Percentiles rank a stretch among this genome's conserved stretches.
Evolutionary conservation across 2,329 filamentous ascomycete species (phyloP).

Genomic region (Hypoxylon sp.): DNA sequence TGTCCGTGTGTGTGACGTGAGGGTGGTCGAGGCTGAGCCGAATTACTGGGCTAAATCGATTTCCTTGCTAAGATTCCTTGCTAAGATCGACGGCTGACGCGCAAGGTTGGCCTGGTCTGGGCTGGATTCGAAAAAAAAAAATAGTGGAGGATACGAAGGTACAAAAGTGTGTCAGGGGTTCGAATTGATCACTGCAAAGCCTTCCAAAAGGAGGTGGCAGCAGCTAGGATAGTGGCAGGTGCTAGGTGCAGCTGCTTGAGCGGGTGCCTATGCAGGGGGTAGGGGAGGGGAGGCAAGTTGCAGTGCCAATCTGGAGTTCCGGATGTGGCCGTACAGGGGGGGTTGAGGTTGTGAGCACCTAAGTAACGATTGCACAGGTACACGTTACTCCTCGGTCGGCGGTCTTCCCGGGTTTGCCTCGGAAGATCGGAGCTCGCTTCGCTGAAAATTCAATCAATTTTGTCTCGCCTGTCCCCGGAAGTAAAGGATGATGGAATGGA

Average conservation of each 20-base stretch:
- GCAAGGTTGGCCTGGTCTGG: conserved; percentile 49
- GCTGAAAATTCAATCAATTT: conserved; percentile 19
- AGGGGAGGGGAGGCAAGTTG: conserved; percentile 18
- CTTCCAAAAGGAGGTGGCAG: conserved; percentile 33
- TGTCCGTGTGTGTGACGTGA: conserved; percentile 54
- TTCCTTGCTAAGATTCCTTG: conserved; percentile 34
- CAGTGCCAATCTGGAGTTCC: conserved; percentile 26
- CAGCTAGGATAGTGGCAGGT: conserved; percentile 40
- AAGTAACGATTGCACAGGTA: conserved; percentile 7
- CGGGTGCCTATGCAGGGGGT: conserved; percentile 41
- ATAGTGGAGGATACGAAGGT: conserved; percentile 9
- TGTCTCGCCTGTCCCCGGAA: conserved; percentile 39
- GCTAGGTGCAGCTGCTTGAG: conserved; percentile 37
- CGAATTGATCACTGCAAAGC: conserved; percentile 21
- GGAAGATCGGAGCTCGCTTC: conserved; percentile 38
- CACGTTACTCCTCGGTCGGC: conserved; percentile 35
- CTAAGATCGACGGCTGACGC: conserved; percentile 52
- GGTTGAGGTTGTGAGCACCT: conserved; percentile 23
- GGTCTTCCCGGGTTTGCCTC: conserved; percentile 41
- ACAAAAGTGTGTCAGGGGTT: conserved; percentile 34
- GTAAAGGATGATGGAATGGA: conserved; percentile 28
- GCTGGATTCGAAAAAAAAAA: conserved; percentile 34
- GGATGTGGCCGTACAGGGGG: conserved; percentile 38
- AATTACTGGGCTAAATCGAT: conserved; percentile 38
- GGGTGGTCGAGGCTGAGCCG: conserved; percentile 54